Evolutionary conservation across 1,139 yeast species (phyloP), one percentile per base, ranked within the genome.

Genomic region (Yamadazyma taylorii): DNA sequence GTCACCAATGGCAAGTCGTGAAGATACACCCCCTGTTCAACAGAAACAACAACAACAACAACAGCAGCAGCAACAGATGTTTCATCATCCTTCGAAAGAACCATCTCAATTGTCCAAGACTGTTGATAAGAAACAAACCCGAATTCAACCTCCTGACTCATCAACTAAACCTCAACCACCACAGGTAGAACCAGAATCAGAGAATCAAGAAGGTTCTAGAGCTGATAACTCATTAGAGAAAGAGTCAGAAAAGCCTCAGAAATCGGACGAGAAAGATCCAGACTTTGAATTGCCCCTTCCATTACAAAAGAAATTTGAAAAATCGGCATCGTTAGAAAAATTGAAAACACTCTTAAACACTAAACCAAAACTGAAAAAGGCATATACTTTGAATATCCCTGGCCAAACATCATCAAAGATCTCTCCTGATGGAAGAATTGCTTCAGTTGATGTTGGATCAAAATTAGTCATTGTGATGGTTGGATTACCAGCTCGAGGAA

Each of bases 381-480:
- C 92, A 0, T 85, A 95, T 17, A 88, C 96, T 0, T 73, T 90
- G 36, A 95, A 89, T 52, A 88, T 90, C 9, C 97, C 97, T 0
- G 97, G 97, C 2, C 85, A 89, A 49, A 89, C 97, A 0, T 77
- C 87, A 32, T 83, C 92, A 2, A 83, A 85, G 43, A 79, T 78
- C 3, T 79, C 90, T 0, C 95, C 96, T 0, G 94, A 87, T 56
- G 96, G 96, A 7, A 73, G 74, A 39, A 85, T 85, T 36, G 83
- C 90, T 1, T 77, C 80, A 14, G 70, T 74, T 38, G 89, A 78
- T 66, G 82, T 76, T 3, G 92, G 90, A 3, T 81, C 94, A 5
- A 87, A 87, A 56, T 67, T 90, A 38, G 96, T 90, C 15, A 88
- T 90, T 47, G 95, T 92, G 17, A 87, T 88, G 96, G 95, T 89